Evolutionary conservation across 768 basidiomycete genomes (phyloP), one percentile per base, ranked within the genome.

Genomic region (Collybiopsis confluens): DNA sequence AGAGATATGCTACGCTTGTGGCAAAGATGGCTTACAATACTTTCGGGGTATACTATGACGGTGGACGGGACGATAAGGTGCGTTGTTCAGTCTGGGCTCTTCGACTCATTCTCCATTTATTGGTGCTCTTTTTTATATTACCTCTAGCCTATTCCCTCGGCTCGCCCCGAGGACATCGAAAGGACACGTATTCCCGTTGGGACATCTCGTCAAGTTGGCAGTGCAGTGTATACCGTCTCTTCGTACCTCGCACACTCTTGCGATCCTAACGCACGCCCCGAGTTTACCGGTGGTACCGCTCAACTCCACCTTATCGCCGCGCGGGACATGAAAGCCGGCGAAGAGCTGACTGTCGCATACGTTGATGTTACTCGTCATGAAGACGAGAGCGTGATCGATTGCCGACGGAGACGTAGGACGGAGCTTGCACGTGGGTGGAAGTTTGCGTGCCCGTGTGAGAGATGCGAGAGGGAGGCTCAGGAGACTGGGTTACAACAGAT

Each of bases 371-470:
- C 70, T 0, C 79, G 81, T 61, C 79, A 73, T 54, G 64, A 72
- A 1, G 80, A 62, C 24, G 88, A 90, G 68, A 73, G 74, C 30
- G 57, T 64, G 9, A 65, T 69, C 2, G 82, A 85, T 26, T 81
- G 83, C 48, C 75, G 87, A 52, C 74, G 81, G 53, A 76, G 86
- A 41, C 73, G 90, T 58, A 78, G 91, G 28, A 73, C 76, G 60
- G 88, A 90, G 71, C 77, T 93, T 35, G 88, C 80, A 21, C 77
- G 86, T 40, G 90, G 91, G 30, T 93, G 91, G 91, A 75, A 78
- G 54, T 91, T 92, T 64, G 82, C 87, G 10, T 93, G 91, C 62
- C 67, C 71, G 46, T 93, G 91, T 64, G 67, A 74, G 51, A 78
- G 81, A 41, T 92, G 91, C 64, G 63, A 67, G 35, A 72, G 69